These are phyloP conservation scores for Epichloe gansuensis DNA, from an alignment of 2,329 filamentous ascomycete genomes.

Conservation along the genomic window DNA sequence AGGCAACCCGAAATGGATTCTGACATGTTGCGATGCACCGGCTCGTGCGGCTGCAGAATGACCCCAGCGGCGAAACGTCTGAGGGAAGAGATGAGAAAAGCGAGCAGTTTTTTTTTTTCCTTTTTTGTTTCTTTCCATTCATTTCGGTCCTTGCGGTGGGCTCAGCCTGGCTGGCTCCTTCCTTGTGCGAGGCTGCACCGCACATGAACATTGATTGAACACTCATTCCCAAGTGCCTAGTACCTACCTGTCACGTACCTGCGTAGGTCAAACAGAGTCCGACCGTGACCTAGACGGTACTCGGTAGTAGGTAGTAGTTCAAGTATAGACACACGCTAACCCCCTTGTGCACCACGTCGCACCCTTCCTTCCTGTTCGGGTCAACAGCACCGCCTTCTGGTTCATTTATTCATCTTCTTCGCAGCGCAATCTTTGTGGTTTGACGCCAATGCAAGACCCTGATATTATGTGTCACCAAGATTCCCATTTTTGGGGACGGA, in stretches of 20 bases:
- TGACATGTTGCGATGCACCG: too few species aligned
- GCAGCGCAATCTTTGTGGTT: constrained; percentile 1
- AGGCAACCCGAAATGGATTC: too few species aligned
- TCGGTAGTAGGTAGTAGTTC: too few species aligned
- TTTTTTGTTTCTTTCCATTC: not conserved
- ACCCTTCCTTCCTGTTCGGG: constrained; percentile 2
- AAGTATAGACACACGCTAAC: too few species aligned
- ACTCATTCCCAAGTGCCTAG: not conserved
- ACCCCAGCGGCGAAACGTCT: not conserved
- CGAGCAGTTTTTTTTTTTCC: not conserved
- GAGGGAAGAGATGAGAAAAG: not conserved
- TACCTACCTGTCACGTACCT: too few species aligned
- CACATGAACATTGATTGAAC: not conserved
- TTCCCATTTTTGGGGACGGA: not conserved
- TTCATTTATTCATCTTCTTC: not conserved
- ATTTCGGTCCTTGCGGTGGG: not conserved
- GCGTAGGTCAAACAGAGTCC: too few species aligned
- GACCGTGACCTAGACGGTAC: too few species aligned
- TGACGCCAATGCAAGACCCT: constrained; percentile 3
- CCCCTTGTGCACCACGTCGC: not conserved
- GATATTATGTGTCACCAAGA: not conserved
- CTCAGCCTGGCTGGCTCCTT: not conserved
- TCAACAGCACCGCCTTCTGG: too few species aligned
- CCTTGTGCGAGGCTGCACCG: not conserved
- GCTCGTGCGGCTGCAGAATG: not conserved